phyloP scores from a whole-genome alignment of 2,329 filamentous ascomycete genomes.

The Rutstroemia sp. region DNA sequence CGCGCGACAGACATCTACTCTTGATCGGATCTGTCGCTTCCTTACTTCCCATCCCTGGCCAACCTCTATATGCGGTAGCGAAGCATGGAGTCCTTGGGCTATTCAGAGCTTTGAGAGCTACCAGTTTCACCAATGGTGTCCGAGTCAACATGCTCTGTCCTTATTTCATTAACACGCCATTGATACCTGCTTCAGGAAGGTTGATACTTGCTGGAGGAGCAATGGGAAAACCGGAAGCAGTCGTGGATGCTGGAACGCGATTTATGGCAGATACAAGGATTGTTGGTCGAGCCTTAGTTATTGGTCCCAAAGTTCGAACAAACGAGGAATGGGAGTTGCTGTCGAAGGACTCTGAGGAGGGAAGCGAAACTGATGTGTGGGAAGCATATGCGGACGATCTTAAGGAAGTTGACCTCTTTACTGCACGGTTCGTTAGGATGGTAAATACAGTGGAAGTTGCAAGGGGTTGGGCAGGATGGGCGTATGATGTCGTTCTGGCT shows the following conservation, averaged over 20 bases:
- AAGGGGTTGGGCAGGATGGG: slow-evolving; percentile 46
- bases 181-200: slow-evolving; percentile 41
- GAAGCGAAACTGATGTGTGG: slow-evolving; percentile 43
- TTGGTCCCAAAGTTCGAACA: slow-evolving; percentile 49
- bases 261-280: slow-evolving; percentile 52
- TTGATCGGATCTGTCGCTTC: slow-evolving; percentile 57
- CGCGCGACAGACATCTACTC: slow-evolving; percentile 52
- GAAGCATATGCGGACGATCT: slow-evolving; percentile 55
- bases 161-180: slow-evolving; percentile 59
- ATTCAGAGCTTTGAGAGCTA: slow-evolving; percentile 50
- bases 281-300: slow-evolving; percentile 47
- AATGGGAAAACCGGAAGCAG: slow-evolving; percentile 46
- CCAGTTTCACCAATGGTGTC: slow-evolving; percentile 42
- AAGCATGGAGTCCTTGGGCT: slow-evolving; percentile 62
- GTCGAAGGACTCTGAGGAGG: slow-evolving; percentile 12
- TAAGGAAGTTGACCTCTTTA: slow-evolving; percentile 48
- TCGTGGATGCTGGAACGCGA: slow-evolving; percentile 55
- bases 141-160: slow-evolving; percentile 60
- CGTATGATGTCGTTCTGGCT: slow-evolving; percentile 17
- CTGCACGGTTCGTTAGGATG: slow-evolving; percentile 43
- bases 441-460: slow-evolving; percentile 43
- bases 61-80: slow-evolving; percentile 48
- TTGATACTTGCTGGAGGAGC: slow-evolving; percentile 49
- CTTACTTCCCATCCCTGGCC: slow-evolving; percentile 36
- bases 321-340: slow-evolving; percentile 31